Conservation (phyloP, 2,329 filamentous ascomycete genomes). For the Cordyceps sp. region DNA sequence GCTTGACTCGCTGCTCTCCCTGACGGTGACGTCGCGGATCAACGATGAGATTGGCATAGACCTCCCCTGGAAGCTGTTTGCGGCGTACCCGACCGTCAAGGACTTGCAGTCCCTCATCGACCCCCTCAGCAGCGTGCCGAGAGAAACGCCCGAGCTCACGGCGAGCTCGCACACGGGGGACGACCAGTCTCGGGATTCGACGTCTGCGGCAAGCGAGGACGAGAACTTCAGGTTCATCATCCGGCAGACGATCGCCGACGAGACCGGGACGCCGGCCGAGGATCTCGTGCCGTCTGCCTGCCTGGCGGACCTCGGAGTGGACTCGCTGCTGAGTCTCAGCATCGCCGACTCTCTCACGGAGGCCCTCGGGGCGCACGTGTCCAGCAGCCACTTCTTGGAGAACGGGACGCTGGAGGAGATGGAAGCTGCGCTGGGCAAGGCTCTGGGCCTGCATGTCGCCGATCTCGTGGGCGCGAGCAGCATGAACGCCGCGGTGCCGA, state of each 20-base stretch:
- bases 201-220: background rate
- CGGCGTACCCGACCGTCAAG: conserved; percentile 1
- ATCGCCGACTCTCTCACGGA: conserved; percentile 1
- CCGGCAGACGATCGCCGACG: conserved; percentile 3
- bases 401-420: background rate
- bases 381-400: background rate
- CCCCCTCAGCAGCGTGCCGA: background rate
- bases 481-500: too few species aligned
- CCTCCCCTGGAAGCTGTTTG: conserved; percentile 10
- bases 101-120: conserved; percentile 1
- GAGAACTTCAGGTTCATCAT: background rate
- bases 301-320: conserved; percentile 3
- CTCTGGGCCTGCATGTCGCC: background rate
- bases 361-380: background rate
- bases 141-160: background rate
- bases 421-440: background rate
- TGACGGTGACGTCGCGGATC: conserved; percentile 38
- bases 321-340: conserved; percentile 3
- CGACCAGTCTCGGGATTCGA: background rate
- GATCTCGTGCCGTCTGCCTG: conserved; percentile 1
- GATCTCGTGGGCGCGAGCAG: background rate
- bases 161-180: background rate
- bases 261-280: conserved; percentile 1
- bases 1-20: conserved; percentile 42
- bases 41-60: conserved; percentile 42